Evolutionary conservation across 2,329 filamentous ascomycete genomes (phyloP).

Genomic region (Alternaria triticimaculans): DNA sequence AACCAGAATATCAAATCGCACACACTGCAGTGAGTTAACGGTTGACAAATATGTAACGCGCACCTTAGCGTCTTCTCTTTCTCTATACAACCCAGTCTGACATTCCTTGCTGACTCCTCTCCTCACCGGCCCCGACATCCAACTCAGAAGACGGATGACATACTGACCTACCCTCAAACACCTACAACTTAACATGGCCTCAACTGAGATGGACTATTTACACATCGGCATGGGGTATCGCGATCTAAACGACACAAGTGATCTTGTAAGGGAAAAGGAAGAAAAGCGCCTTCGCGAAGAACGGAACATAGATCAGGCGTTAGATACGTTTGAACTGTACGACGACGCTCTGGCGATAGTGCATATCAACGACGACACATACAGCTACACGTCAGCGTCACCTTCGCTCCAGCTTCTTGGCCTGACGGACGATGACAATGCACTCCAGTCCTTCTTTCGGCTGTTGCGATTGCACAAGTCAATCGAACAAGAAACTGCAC

Average conservation of each 20-base stretch:
- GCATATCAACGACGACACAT: neutral
- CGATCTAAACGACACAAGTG: neutral
- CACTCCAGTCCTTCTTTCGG: neutral
- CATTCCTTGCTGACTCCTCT: neutral
- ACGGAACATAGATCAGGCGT: neutral
- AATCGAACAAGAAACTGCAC: neutral
- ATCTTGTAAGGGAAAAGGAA: neutral
- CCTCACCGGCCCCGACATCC: neutral
- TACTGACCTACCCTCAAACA: neutral
- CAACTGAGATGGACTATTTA: neutral
- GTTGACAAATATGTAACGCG: too few species aligned
- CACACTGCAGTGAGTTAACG: too few species aligned
- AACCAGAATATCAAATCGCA: too few species aligned
- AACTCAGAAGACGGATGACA: neutral
- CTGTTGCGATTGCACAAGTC: neutral
- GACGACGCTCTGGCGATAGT: neutral
- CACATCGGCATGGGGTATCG: neutral
- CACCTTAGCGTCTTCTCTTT: neutral
- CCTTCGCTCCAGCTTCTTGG: neutral
- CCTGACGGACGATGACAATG: neutral
- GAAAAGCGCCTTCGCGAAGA: neutral
- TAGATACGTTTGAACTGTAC: neutral
- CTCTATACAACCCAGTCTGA: neutral
- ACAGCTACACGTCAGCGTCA: neutral
- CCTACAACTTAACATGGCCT: neutral